Conservation (phyloP, 192 early-diverging fungal species). For the Backusella tarrabulga region DNA sequence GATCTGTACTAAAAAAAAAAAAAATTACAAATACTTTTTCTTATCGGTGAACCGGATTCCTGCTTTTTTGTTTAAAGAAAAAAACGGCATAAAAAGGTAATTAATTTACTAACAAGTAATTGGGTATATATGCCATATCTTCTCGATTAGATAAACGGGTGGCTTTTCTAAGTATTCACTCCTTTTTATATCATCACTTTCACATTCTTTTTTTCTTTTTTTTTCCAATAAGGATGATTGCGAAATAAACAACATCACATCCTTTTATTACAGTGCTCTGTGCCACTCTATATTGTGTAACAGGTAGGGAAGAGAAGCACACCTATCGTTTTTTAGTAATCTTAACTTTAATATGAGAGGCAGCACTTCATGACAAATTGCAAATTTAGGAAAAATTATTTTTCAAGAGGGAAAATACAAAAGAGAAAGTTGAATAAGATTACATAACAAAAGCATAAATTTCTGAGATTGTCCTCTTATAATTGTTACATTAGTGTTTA, state of each 20-base stretch:
- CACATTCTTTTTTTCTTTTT: slow-evolving; percentile 2
- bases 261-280: background rate
- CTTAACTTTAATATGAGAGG: slow-evolving; percentile 2
- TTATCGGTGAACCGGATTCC: background rate
- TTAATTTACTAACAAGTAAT: background rate
- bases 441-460: background rate
- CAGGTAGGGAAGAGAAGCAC: background rate
- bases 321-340: slow-evolving; percentile 1
- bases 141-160: background rate
- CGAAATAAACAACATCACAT: background rate
- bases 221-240: background rate
- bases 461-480: background rate
- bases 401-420: background rate
- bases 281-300: background rate
- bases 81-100: background rate
- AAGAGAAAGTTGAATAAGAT: background rate
- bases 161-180: background rate
- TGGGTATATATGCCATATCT: background rate
- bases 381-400: background rate
- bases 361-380: background rate
- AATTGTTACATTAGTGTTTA: background rate
- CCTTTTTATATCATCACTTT: background rate
- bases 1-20: background rate
- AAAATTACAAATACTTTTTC: background rate
- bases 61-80: background rate